Evolutionary conservation across 2,329 filamentous ascomycete genomes (phyloP), one percentile per base, ranked within the genome.

Genomic region (Aspergillus arachidicola): DNA sequence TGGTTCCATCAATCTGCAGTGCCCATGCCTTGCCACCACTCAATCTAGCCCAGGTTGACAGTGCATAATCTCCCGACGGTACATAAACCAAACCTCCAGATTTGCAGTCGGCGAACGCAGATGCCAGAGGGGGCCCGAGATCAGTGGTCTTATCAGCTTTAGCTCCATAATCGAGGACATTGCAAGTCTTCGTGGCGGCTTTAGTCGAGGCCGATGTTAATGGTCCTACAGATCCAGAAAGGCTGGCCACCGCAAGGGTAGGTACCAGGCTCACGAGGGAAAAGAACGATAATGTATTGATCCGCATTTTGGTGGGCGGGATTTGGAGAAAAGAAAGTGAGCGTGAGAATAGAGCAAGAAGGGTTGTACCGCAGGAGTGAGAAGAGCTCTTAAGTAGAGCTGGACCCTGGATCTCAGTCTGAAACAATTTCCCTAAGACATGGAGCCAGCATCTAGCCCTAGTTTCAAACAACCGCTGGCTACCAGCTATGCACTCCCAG

Each of bases 81-180:
- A 86, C 79, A 41, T 84, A 79, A 19, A 85, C 80, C 4, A 82
- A 76, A 43, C 84, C 84, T 9, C 84, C 83, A 11, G 73, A 69
- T 62, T 82, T 82, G 76, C 85, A 87, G 21, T 78, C 85, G 2
- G 73, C 78, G 68, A 81, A 86, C 3, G 85, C 85, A 21, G 77
- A 75, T 9, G 74, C 73, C 16, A 87, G 75, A 11, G 84, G 76
- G 2, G 80, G 75, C 0, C 83, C 82, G 28, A 87, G 71, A 67
- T 87, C 84, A 5, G 82, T 83, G n/a, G 76, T 75, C 63, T 82
- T 81, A 70, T 83, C 82, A 1, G 84, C 83, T 32, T 77, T 78
- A 10, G 78, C 84, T 14, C 84, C 84, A 67, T 86, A 86, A 64
- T 82, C 73, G 58, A 83, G 76, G 41, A 86, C 83, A 68, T 82